Base-by-base conservation (phyloP, 179 eudicot species). In the Beta lomatogona region DNA sequence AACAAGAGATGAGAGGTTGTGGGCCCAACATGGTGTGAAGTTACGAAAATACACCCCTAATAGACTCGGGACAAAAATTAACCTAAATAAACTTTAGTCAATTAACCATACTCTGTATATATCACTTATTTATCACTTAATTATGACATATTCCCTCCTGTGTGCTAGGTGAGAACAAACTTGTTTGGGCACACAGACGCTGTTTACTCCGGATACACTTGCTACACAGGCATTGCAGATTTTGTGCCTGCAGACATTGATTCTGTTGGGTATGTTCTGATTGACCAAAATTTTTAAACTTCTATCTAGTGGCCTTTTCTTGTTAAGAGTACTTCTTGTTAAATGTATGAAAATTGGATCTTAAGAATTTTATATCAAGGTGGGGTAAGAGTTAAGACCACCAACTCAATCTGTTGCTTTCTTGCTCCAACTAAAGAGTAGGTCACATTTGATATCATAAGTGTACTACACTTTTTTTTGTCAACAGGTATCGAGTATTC, bases 191-290 rank as follows among this genome's bases (percentile, higher is more conserved):
- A 77, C 18, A 79, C 68, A 22, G 97, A 96, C 10, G 89, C 92
- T 21, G 89, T 87, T 65, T 96, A 96, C 87, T 96, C 99, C 11
- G 97, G 93, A 72, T 96, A 96, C 86, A 96, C 99, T 76, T 94
- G 99, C 84, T 96, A 96, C 86, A 96, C 98, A 15, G 99, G 99
- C 75, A 96, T 96, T 60, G 94, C 97, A 72, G 99, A 94, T 90
- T 96, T 89, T 79, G 88, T 94, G 78, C 99, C 99, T 77, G 93
- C 91, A 59, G 99, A 96, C 85, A 96, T 96, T 57, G 91, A 94
- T 75, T 83, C 98, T 45, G 98, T 96, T 80, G 99, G 98, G 99
- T 96, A 93, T 83, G 90, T 44, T 10, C 70, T 79, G 10, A 50
- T 16, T 48, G 9, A 48, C 31, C 41, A 36, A 54, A 6, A 41